These are phyloP conservation scores for Flueggea neowawraea DNA, from an alignment of 441 rosid genomes.

Conservation along the genomic window DNA sequence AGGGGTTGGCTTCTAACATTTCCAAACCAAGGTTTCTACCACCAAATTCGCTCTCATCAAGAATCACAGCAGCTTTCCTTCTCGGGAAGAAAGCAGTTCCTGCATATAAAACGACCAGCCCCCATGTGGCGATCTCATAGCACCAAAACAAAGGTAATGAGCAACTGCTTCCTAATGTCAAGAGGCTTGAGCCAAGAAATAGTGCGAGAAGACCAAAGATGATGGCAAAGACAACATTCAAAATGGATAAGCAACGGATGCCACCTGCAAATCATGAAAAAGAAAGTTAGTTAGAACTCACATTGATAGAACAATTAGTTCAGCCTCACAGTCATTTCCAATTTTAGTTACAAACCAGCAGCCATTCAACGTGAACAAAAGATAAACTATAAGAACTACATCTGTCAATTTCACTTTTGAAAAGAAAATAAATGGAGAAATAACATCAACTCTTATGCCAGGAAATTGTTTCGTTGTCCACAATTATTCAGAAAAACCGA, in stretches of 20 bases:
- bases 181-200: constrained; percentile 86
- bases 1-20: constrained; percentile 74
- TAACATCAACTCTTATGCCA: too few relatives aligned
- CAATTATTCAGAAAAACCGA: too few relatives aligned
- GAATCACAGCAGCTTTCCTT: constrained; percentile 62
- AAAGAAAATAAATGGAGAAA: too few relatives aligned
- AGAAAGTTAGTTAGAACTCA: too few relatives aligned
- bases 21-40: constrained; percentile 67
- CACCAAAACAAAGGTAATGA: constrained; percentile 90
- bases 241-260: constrained; percentile 73
- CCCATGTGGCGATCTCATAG: constrained; percentile 85
- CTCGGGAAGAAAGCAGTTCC: constrained; percentile 71
- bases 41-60: constrained; percentile 63
- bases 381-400: too few relatives aligned
- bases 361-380: too few relatives aligned
- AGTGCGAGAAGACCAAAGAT: constrained; percentile 76
- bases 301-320: too few relatives aligned
- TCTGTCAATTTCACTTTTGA: too few relatives aligned
- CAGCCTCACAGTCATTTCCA: too few relatives aligned
- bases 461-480: too few relatives aligned
- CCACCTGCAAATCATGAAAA: constrained; percentile 49
- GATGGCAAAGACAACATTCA: constrained; percentile 63
- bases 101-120: constrained; percentile 59
- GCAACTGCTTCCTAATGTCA: constrained; percentile 82
- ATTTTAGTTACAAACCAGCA: too few relatives aligned